These are phyloP conservation scores for Cryptococcus sp. DNA, from an alignment of 1,284 basidiomycete species.

Conservation along the genomic window DNA sequence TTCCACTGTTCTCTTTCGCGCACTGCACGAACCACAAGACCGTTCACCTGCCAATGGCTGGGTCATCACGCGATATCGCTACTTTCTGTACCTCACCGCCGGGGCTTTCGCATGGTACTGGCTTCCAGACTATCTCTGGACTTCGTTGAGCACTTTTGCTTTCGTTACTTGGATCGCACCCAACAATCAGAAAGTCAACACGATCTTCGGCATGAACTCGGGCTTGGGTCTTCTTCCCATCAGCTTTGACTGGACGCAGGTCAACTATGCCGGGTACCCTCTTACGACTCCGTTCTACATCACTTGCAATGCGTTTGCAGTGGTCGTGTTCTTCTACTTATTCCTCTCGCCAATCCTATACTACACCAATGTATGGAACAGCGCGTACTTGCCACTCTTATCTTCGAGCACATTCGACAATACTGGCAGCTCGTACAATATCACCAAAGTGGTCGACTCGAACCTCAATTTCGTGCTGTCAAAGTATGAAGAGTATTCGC, in stretches of 20 bases:
- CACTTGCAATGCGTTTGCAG: constrained; percentile 55
- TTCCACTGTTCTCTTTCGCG: constrained; percentile 51
- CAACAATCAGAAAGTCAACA: constrained; percentile 66
- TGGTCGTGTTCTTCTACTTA: constrained; percentile 54
- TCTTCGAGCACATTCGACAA: constrained; percentile 52
- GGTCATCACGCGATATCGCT: constrained; percentile 57
- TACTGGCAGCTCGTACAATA: constrained; percentile 49
- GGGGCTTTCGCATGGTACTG: constrained; percentile 78
- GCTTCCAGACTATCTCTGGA: constrained; percentile 77
- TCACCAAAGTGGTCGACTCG: constrained; percentile 35
- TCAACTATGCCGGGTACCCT: constrained; percentile 55
- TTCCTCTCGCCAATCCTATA: constrained; percentile 55
- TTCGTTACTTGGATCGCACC: constrained; percentile 96
- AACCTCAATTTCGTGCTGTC: constrained; percentile 25
- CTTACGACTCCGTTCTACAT: constrained; percentile 58
- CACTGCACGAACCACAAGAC: constrained; percentile 58
- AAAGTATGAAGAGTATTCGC: constrained; percentile 34
- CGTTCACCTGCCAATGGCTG: constrained; percentile 55
- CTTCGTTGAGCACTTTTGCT: constrained; percentile 54
- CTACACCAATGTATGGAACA: constrained; percentile 53
- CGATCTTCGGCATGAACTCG: constrained; percentile 35
- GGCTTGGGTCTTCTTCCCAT: constrained; percentile 55
- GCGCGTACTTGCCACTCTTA: constrained; percentile 48
- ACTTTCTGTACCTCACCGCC: constrained; percentile 66
- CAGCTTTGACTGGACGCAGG: constrained; percentile 57